These are phyloP conservation scores for Arachnopeziza araneosa DNA, from an alignment of 2,329 filamentous ascomycete species.

Conservation along the genomic window DNA sequence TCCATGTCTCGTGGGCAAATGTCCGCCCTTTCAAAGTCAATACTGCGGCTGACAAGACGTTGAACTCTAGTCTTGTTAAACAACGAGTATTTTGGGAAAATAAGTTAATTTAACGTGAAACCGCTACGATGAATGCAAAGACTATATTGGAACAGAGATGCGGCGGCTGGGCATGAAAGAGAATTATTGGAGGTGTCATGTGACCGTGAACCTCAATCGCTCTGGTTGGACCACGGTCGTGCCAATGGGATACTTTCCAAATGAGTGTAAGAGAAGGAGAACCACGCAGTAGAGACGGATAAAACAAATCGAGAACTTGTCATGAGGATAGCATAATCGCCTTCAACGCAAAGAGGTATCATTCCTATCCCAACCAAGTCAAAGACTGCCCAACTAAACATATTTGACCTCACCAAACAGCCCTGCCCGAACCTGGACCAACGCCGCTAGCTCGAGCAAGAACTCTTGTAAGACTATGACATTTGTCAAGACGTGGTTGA, in stretches of 20 bases:
- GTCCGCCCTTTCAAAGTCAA: no score
- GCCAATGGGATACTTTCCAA: not conserved
- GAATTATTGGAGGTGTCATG: not conserved
- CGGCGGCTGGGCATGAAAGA: no score
- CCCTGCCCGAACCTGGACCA: conserved; percentile 69
- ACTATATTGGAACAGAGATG: no score
- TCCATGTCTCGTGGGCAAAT: no score
- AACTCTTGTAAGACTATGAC: conserved; percentile 76
- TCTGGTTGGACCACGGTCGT: not conserved
- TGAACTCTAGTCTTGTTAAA: no score
- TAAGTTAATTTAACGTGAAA: no score
- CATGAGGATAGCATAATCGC: not conserved
- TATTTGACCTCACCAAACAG: conserved; percentile 73
- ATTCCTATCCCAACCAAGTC: not conserved
- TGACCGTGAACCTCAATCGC: not conserved
- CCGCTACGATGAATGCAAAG: no score
- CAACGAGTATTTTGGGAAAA: no score
- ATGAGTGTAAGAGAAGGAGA: not conserved
- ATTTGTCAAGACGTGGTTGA: conserved; percentile 76
- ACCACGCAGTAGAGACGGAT: not conserved
- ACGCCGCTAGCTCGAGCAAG: conserved; percentile 66
- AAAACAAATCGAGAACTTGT: not conserved
- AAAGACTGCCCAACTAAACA: conserved; percentile 22
- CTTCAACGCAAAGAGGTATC: not conserved
- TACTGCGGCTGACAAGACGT: no score